These are phyloP conservation scores for Trichomonas tenax DNA, from an alignment of 208 protist species.

Conservation along the genomic window DNA sequence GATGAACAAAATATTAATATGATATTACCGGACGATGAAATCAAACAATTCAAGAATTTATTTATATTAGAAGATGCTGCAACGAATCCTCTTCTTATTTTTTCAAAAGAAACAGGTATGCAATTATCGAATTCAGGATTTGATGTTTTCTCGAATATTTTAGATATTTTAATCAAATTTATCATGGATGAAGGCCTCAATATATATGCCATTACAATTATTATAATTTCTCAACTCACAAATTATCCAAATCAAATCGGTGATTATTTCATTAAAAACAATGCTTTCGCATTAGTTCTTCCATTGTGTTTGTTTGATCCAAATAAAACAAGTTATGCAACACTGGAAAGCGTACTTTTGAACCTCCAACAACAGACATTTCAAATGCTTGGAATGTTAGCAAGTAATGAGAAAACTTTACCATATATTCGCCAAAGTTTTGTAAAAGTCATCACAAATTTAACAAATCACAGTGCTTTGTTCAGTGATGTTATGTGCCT, in stretches of 20 bases:
- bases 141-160: background rate
- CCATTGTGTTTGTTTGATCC: background rate
- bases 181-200: background rate
- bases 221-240: background rate
- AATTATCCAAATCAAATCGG: background rate
- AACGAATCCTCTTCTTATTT: background rate
- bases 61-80: background rate
- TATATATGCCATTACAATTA: background rate
- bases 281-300: background rate
- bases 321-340: background rate
- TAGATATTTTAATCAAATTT: background rate
- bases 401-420: background rate
- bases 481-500: background rate
- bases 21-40: background rate
- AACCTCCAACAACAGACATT: background rate
- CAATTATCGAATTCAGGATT: background rate
- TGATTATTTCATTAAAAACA: background rate
- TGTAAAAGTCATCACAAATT: background rate
- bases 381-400: background rate
- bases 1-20: background rate
- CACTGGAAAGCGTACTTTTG: background rate
- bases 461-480: background rate
- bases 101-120: background rate
- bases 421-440: background rate
- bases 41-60: background rate